These are phyloP conservation scores for Punica granatum DNA, from an alignment of 345 rosid species.

Conservation along the genomic window DNA sequence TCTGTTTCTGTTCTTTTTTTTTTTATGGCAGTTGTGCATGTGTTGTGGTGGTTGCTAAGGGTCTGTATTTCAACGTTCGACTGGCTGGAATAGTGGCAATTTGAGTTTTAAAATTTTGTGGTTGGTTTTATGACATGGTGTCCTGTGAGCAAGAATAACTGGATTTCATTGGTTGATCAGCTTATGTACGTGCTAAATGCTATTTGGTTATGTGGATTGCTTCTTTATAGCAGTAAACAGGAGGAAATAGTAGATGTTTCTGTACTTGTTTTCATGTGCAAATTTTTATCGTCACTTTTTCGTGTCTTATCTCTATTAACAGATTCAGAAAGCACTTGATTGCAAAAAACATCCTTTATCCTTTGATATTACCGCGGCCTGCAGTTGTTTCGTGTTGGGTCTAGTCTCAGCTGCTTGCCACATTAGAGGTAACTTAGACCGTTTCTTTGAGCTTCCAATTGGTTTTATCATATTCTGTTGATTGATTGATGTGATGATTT, in stretches of 20 bases:
- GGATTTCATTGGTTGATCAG: too few relatives aligned
- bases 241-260: not conserved
- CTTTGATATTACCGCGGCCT: slow-evolving; percentile 93
- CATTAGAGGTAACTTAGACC: slow-evolving; percentile 60
- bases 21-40: not conserved
- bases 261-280: not conserved
- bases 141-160: too few relatives aligned
- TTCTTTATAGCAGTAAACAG: too few relatives aligned
- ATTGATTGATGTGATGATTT: not conserved
- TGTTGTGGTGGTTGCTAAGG: not conserved
- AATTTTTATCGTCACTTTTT: too few relatives aligned
- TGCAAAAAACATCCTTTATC: slow-evolving; percentile 82
- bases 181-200: too few relatives aligned
- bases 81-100: not conserved
- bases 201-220: too few relatives aligned
- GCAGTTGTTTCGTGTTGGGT: slow-evolving; percentile 92
- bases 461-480: not conserved
- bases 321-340: slow-evolving; percentile 87
- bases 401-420: slow-evolving; percentile 91
- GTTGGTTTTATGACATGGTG: too few relatives aligned
- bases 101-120: too few relatives aligned
- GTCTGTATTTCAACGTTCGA: not conserved
- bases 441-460: slow-evolving; percentile 8
- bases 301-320: too few relatives aligned
- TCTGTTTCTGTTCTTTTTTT: too few relatives aligned